phyloP scores from a whole-genome alignment of 352 stramenopile species.

The Pythium phragmiticola region DNA sequence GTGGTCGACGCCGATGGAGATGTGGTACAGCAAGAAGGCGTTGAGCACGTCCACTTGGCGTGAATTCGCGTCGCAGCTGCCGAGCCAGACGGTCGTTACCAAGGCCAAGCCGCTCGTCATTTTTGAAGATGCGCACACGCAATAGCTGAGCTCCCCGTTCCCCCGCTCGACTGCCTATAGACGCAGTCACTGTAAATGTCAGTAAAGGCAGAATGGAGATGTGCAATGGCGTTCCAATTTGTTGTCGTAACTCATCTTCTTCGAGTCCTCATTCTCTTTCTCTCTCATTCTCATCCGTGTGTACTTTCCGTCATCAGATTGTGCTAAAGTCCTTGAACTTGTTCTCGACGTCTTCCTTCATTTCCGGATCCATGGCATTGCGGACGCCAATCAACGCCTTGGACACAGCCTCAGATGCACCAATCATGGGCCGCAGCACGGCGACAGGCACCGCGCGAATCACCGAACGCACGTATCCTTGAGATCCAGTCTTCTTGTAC shows the following conservation, averaged over 20 bases:
- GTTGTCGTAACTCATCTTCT: neutral
- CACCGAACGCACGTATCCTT: conserved; percentile 85
- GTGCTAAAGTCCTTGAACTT: conserved; percentile 89
- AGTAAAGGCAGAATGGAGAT: neutral
- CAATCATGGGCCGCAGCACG: conserved; percentile 86
- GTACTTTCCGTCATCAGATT: conserved; percentile 12
- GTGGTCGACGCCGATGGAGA: conserved; percentile 32
- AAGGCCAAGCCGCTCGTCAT: conserved; percentile 28
- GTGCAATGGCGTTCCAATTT: neutral
- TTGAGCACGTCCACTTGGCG: conserved; percentile 33
- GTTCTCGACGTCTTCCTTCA: conserved; percentile 91
- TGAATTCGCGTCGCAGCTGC: neutral
- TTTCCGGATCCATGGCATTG: conserved; percentile 85
- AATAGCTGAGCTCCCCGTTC: neutral
- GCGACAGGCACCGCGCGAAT: conserved; percentile 87
- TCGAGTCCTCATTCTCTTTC: conserved; percentile 8
- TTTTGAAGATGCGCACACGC: neutral
- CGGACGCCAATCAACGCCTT: conserved; percentile 85
- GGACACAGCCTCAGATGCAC: conserved; percentile 80
- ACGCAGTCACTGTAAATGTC: neutral
- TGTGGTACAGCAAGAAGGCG: conserved; percentile 41
- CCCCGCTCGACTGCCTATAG: conserved; percentile 11
- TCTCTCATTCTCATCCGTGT: conserved; percentile 6
- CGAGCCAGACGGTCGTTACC: conserved; percentile 43
- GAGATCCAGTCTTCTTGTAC: conserved; percentile 89